These are phyloP conservation scores for Vaccinium darrowii DNA, from an alignment of 148 eudicot genomes.

Conservation along the genomic window DNA sequence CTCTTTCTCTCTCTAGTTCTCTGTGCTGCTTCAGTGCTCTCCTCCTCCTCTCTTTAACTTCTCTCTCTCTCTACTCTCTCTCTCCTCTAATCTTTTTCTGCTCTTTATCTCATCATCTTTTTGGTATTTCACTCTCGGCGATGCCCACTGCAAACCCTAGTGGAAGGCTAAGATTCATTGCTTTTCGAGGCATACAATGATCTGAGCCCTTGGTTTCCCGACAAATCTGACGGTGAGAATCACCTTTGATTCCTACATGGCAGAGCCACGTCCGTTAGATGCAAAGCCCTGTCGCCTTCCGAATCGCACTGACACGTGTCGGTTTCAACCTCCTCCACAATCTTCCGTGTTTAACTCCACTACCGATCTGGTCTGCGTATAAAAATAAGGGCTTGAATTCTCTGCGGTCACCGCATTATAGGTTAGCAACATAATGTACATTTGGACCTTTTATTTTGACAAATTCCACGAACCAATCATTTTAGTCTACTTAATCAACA, in stretches of 20 bases:
- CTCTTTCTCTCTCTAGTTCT: constrained; percentile 20
- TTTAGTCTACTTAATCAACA: too few species aligned
- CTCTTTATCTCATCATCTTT: constrained; percentile 37
- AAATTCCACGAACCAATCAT: too few species aligned
- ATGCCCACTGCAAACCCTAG: constrained; percentile 41
- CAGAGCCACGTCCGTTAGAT: constrained; percentile 29
- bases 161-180: constrained; percentile 54
- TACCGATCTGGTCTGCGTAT: neutral
- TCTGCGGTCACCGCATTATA: neutral
- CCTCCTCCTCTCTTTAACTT: constrained; percentile 3
- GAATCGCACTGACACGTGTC: constrained; percentile 34
- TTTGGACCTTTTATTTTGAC: too few species aligned
- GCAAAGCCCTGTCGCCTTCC: constrained; percentile 17
- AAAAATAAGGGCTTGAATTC: neutral
- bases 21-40: constrained; percentile 18
- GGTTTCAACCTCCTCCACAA: neutral
- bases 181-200: constrained; percentile 16
- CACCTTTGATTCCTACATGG: constrained; percentile 39
- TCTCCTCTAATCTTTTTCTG: constrained; percentile 23
- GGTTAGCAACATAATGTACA: neutral
- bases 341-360: constrained; percentile 10
- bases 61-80: constrained; percentile 21
- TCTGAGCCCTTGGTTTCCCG: constrained; percentile 35
- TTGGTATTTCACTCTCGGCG: constrained; percentile 40
- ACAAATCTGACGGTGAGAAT: constrained; percentile 33